Conservation (phyloP, 495 filamentous ascomycete species). For the Hypoxylon subgilvum region DNA sequence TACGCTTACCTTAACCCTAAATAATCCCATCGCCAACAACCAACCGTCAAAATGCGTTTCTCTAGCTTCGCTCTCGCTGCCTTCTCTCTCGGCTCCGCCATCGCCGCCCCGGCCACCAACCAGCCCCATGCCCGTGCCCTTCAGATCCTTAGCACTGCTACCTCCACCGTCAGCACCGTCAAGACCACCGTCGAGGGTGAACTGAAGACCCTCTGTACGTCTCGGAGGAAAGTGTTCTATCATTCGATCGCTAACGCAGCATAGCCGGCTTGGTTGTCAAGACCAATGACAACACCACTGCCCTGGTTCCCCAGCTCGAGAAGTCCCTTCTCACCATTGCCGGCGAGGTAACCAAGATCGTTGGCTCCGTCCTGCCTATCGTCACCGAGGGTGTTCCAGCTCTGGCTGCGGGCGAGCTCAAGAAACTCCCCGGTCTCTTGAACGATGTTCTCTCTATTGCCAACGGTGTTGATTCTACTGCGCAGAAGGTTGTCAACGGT, state of each 20-base stretch:
- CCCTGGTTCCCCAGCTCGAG: constrained; percentile 27
- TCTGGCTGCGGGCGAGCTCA: constrained; percentile 26
- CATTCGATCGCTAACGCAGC: not conserved
- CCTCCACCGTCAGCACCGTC: constrained; percentile 13
- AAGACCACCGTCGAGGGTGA: constrained; percentile 22
- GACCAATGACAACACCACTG: constrained; percentile 9
- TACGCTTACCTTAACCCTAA: constrained; percentile 11
- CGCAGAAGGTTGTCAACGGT: constrained; percentile 10
- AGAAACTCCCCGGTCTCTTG: constrained; percentile 18
- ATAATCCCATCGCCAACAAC: constrained; percentile 11
- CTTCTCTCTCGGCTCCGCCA: constrained; percentile 41
- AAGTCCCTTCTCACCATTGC: constrained; percentile 21
- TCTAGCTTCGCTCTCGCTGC: constrained; percentile 36
- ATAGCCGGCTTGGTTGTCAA: not conserved
- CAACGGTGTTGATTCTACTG: constrained; percentile 27
- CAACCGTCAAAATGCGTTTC: constrained; percentile 39
- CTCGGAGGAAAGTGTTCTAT: not conserved
- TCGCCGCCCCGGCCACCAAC: constrained; percentile 29
- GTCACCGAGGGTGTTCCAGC: not conserved
- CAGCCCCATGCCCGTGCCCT: constrained; percentile 18
- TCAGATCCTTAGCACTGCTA: constrained; percentile 12
- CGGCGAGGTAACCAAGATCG: constrained; percentile 23
- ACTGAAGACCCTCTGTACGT: constrained; percentile 23
- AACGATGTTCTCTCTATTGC: constrained; percentile 22
- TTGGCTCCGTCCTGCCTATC: constrained; percentile 21